Evolutionary conservation across 441 rosid species (phyloP), one percentile per base, ranked within the genome.

Genomic region (Populus hybrid): DNA sequence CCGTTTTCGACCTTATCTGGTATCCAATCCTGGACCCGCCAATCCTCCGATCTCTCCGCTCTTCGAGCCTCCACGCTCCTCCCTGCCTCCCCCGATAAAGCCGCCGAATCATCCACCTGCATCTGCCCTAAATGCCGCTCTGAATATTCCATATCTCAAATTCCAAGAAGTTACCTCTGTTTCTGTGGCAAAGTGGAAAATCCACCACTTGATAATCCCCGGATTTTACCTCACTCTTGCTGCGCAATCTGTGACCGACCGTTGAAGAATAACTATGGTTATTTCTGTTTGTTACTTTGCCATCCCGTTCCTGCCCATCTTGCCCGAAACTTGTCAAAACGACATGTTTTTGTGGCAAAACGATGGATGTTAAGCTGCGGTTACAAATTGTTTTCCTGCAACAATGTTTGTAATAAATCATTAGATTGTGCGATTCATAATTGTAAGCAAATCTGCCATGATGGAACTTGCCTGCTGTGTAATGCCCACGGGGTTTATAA

Each of bases 141-240:
- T 30, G 81, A 83, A 16, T 92, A 91, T 78, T 66, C 85, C 7
- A 88, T 81, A 69, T 80, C 92, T 0, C 77, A 87, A 82, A 87
- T 92, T 69, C 97, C 98, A 0, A 93, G 77, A 69, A 74, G 73
- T 5, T 93, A 95, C 72, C 68, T 86, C 72, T 92, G 99, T 83
- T 95, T 90, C 85, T 95, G 97, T 57, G 94, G 97, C 5, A 89
- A 93, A 76, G 81, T 89, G 61, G 88, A 88, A 71, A 75, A 92
- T 70, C 98, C 98, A 14, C 88, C 87, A 6, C 65, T 80, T 34
- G 95, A 92, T 30, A 30, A 30, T 66, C 99, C 98, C 8, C 91
- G 96, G 99, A 86, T 91, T 72, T 75, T 93, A 50, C 97, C 99
- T 5, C 99, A 95, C 83, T 95, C 99, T 57, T 93, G 99, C 36